Evolutionary conservation across 306 rosid genomes (phyloP).

Genomic region (Mucuna pruriens): DNA sequence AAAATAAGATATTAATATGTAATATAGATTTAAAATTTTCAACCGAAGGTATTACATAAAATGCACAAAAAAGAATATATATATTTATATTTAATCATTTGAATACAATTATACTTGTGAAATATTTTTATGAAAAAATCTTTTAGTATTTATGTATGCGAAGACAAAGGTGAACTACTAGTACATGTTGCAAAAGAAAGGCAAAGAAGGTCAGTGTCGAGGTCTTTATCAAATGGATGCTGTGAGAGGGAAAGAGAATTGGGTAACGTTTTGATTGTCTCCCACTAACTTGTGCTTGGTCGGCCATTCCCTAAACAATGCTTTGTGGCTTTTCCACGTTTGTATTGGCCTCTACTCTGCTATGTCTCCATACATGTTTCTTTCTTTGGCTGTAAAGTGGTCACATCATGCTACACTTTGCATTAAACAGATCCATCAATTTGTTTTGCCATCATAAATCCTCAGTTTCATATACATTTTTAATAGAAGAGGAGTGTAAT

Average conservation of each 20-base stretch:
- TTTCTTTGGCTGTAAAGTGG: not conserved
- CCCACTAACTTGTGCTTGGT: constrained; percentile 67
- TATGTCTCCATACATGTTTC: not conserved
- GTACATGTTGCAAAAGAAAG: constrained; percentile 43
- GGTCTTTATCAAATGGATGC: constrained; percentile 25
- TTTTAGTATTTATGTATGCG: not conserved
- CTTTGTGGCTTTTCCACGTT: constrained; percentile 57
- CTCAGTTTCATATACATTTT: no score
- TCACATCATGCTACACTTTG: not conserved
- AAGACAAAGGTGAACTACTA: not conserved
- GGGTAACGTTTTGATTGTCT: constrained; percentile 56
- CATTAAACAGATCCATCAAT: no score
- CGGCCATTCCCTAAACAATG: constrained; percentile 61
- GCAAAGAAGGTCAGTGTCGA: constrained; percentile 44
- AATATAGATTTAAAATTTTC: no score
- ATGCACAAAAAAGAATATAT: no score
- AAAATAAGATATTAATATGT: no score
- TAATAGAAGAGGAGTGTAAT: no score
- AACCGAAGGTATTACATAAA: no score
- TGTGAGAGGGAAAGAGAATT: constrained; percentile 3
- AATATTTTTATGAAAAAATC: not conserved
- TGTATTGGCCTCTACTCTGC: not conserved
- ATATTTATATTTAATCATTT: no score
- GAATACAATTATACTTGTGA: no score
- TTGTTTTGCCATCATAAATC: no score